Evolutionary conservation across 345 rosid genomes (phyloP).

Genomic region (Citrus hindsii): DNA sequence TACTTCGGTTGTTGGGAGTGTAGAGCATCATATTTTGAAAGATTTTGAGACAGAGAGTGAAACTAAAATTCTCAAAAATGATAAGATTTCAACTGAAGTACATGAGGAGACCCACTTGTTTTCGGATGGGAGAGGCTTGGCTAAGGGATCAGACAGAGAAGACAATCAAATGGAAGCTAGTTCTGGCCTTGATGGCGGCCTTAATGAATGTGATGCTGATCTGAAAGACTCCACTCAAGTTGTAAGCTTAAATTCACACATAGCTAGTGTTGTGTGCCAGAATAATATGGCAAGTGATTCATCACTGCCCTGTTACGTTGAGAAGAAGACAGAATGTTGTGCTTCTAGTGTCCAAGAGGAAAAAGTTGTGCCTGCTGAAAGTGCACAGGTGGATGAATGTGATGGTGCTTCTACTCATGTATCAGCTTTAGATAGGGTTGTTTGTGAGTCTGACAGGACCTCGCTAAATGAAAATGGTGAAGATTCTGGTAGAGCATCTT

Average conservation of each 20-base stretch:
- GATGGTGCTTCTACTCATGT: constrained; percentile 11
- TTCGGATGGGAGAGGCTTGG: constrained; percentile 5
- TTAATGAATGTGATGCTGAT: constrained; percentile 4
- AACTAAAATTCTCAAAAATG: constrained; percentile 1
- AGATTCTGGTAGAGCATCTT: not conserved
- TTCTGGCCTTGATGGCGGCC: not conserved
- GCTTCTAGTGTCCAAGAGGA: not conserved
- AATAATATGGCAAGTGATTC: not conserved
- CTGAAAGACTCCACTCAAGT: not conserved
- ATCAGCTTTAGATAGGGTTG: constrained; percentile 6
- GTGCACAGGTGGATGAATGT: constrained; percentile 5
- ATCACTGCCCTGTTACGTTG: not conserved
- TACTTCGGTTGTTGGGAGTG: not conserved
- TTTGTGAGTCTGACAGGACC: constrained; percentile 5
- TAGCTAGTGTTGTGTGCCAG: not conserved
- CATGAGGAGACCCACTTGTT: not conserved
- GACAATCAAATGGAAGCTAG: constrained; percentile 15
- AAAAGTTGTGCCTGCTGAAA: constrained; percentile 4
- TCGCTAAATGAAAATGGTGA: not conserved
- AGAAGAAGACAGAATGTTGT: constrained; percentile 1
- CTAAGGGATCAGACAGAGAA: constrained; percentile 8
- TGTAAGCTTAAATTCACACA: not conserved
- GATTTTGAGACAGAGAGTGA: constrained; percentile 3
- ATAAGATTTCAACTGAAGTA: constrained; percentile 21
- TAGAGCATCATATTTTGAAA: not conserved